A percentile compares a stretch with the other conserved stretches of the same genome.
Evolutionary conservation across 768 basidiomycete genomes (phyloP).

Genomic region (Suillus placidus): DNA sequence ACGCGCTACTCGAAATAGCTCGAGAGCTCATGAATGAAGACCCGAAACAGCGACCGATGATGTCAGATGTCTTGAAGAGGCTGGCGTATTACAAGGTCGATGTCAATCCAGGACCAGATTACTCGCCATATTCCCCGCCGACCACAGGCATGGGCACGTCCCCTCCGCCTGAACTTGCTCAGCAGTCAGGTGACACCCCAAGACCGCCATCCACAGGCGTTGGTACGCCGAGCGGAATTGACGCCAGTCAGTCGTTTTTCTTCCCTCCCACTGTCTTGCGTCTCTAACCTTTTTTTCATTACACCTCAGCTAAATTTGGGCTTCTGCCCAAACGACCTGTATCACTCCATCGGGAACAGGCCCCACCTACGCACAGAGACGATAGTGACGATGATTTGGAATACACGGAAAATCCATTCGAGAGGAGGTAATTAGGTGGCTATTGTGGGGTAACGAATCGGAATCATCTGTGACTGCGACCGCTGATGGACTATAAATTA

Average conservation of each 20-base stretch:
- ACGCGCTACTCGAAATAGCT: not conserved
- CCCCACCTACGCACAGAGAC: slow-evolving; percentile 30
- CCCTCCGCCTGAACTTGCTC: slow-evolving; percentile 6
- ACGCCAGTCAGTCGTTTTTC: slow-evolving; percentile 32
- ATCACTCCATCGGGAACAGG: slow-evolving; percentile 44
- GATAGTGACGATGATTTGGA: slow-evolving; percentile 60
- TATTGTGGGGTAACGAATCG: not conserved
- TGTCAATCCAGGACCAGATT: not conserved
- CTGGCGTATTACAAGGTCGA: not conserved
- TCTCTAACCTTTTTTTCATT: not conserved
- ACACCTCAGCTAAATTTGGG: slow-evolving; percentile 59
- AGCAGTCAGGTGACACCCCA: slow-evolving; percentile 6
- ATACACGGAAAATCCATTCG: slow-evolving; percentile 77
- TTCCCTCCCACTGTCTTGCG: not conserved
- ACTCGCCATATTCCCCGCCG: slow-evolving; percentile 6
- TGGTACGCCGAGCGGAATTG: slow-evolving; percentile 30
- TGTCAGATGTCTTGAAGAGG: not conserved
- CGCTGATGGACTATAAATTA: not conserved
- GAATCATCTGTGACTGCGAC: not conserved
- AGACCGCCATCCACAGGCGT: slow-evolving; percentile 25
- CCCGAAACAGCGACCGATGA: not conserved
- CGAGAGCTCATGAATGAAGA: not conserved
- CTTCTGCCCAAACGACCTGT: slow-evolving; percentile 77
- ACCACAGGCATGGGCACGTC: not conserved
- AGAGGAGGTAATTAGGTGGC: slow-evolving; percentile 30